These are phyloP conservation scores for Gautieria morchelliformis DNA, from an alignment of 768 basidiomycete species.

Conservation along the genomic window DNA sequence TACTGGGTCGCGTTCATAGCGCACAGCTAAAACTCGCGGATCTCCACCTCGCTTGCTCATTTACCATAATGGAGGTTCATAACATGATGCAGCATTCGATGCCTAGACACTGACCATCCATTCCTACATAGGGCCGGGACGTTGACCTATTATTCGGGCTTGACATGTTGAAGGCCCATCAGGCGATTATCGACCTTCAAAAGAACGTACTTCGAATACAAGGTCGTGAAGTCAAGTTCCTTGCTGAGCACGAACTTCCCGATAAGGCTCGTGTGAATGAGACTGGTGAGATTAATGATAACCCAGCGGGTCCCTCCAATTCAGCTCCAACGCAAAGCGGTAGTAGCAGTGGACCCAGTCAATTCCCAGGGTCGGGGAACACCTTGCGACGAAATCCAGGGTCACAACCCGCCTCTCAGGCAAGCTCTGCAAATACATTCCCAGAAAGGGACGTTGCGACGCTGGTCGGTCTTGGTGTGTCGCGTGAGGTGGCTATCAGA, in stretches of 20 bases:
- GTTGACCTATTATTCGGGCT: constrained; percentile 95
- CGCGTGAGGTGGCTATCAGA: constrained; percentile 67
- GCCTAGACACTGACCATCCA: background rate
- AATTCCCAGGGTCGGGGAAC: constrained; percentile 65
- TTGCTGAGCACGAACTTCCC: constrained; percentile 91
- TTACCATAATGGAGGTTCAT: constrained; percentile 88
- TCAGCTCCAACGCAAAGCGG: background rate
- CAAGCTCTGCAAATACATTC: constrained; percentile 19
- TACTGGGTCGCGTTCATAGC: constrained; percentile 88
- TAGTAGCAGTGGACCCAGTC: constrained; percentile 9
- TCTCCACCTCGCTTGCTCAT: constrained; percentile 78
- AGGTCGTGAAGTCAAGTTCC: constrained; percentile 78
- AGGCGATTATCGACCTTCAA: constrained; percentile 89
- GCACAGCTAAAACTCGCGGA: constrained; percentile 86
- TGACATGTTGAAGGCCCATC: constrained; percentile 99
- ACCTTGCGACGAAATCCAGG: constrained; percentile 36
- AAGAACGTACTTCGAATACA: constrained; percentile 90
- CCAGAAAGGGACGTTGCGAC: constrained; percentile 55
- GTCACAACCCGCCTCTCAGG: constrained; percentile 16
- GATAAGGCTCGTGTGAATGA: constrained; percentile 54
- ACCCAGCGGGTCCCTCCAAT: constrained; percentile 14
- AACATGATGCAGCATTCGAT: background rate
- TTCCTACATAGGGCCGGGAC: constrained; percentile 54
- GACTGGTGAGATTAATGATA: constrained; percentile 18
- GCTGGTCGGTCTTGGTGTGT: constrained; percentile 69